Percentiles rank a stretch among this genome's conserved stretches.
Conservation (phyloP, 148 eudicot species). For the Nepenthes mirabilis region DNA sequence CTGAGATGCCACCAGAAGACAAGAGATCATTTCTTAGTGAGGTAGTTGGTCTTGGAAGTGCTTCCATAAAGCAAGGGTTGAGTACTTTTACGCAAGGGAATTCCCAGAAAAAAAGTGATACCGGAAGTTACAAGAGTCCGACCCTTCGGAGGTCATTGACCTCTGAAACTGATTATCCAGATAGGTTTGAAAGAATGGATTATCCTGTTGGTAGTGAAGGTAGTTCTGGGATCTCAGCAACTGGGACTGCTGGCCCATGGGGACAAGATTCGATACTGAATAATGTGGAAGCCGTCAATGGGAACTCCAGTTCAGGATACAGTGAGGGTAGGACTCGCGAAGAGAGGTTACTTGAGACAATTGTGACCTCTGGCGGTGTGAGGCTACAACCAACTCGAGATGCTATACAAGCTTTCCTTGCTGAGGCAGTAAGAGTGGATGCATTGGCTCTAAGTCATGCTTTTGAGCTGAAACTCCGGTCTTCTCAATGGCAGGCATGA, state of each 20-base stretch:
- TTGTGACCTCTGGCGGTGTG: constrained; percentile 93
- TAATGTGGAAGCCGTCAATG: constrained; percentile 36
- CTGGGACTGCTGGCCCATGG: constrained; percentile 50
- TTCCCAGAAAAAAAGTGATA: constrained; percentile 47
- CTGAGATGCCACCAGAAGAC: constrained; percentile 49
- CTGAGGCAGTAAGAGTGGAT: constrained; percentile 79
- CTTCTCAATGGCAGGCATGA: constrained; percentile 85
- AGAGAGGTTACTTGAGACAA: constrained; percentile 81
- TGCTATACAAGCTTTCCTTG: constrained; percentile 71
- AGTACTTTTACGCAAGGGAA: constrained; percentile 55
- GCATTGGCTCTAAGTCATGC: constrained; percentile 68
- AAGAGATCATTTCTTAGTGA: constrained; percentile 81
- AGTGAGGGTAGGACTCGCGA: constrained; percentile 60
- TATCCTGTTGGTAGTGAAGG: constrained; percentile 31
- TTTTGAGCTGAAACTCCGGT: constrained; percentile 66
- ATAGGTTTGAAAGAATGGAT: constrained; percentile 40
- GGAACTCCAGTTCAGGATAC: constrained; percentile 31
- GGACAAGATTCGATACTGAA: constrained; percentile 38
- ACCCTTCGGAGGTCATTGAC: constrained; percentile 76
- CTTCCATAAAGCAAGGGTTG: constrained; percentile 73
- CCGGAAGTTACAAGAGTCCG: constrained; percentile 79
- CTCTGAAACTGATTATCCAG: constrained; percentile 41
- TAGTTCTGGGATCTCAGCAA: constrained; percentile 26
- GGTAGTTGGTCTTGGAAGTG: constrained; percentile 87
- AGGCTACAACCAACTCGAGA: constrained; percentile 93